phyloP scores from a whole-genome alignment of 805 yeast species.

The Barnettozyma californica region DNA sequence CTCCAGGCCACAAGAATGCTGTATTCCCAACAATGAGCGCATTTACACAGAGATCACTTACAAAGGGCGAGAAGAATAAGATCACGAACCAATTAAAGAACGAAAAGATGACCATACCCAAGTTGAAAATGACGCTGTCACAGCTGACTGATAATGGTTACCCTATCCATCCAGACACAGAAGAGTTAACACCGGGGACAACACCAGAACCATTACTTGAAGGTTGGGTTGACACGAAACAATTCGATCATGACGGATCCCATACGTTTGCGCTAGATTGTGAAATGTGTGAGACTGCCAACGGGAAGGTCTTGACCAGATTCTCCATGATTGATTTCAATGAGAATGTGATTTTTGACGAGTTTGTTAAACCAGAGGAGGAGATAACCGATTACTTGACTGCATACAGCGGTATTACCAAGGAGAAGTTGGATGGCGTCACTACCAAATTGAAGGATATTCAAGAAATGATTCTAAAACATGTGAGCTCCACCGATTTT shows the following conservation, averaged over 20 bases:
- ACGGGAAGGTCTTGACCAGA: conserved; percentile 68
- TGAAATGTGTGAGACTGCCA: conserved; percentile 75
- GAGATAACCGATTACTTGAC: conserved; percentile 80
- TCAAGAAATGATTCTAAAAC: conserved; percentile 46
- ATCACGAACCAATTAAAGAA: conserved; percentile 26
- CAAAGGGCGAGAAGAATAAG: conserved; percentile 49
- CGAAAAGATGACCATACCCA: conserved; percentile 39
- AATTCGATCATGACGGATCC: conserved; percentile 51
- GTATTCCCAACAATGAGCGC: conserved; percentile 50
- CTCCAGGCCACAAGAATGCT: conserved; percentile 64
- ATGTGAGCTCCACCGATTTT: conserved; percentile 53
- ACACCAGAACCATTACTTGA: conserved; percentile 11
- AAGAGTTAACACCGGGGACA: conserved; percentile 11
- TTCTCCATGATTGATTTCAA: conserved; percentile 67
- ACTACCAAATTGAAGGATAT: conserved; percentile 63
- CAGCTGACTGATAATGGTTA: conserved; percentile 46
- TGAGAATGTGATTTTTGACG: conserved; percentile 58
- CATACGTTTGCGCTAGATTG: conserved; percentile 83
- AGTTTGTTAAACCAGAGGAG: conserved; percentile 71
- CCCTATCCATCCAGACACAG: conserved; percentile 51
- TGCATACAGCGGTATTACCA: conserved; percentile 80
- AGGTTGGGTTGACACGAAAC: conserved; percentile 51
- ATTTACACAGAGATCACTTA: conserved; percentile 50
- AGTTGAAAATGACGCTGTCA: conserved; percentile 46
- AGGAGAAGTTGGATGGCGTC: conserved; percentile 54